Conservation (phyloP, 768 basidiomycete species). For the Termitomyces sp. region DNA sequence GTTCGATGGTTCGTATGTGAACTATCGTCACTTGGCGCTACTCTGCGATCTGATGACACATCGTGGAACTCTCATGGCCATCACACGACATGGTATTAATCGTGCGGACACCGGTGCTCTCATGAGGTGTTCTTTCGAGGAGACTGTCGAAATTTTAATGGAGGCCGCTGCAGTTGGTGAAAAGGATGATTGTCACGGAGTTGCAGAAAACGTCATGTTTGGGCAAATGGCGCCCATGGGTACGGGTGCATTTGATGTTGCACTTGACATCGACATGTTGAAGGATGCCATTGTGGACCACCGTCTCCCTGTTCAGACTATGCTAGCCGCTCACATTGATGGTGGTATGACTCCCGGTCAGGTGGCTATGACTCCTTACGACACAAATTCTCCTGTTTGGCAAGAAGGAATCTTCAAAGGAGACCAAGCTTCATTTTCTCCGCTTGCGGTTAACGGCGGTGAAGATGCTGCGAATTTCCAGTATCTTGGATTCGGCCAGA, state of each 20-base stretch:
- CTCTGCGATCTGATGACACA: conserved; percentile 98
- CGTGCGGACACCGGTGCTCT: conserved; percentile 98
- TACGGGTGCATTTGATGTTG: conserved; percentile 93
- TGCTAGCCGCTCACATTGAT: conserved; percentile 73
- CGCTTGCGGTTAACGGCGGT: conserved; percentile 79
- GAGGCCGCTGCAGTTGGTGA: conserved; percentile 98
- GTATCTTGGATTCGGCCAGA: conserved; percentile 74
- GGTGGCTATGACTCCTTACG: conserved; percentile 96
- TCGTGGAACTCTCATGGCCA: conserved; percentile 91
- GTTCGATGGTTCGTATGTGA: conserved; percentile 99
- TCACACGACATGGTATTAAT: conserved; percentile 99
- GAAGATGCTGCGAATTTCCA: conserved; percentile 78
- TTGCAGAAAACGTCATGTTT: conserved; percentile 99
- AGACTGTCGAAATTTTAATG: conserved; percentile 98
- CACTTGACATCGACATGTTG: conserved; percentile 95
- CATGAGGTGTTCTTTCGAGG: conserved; percentile 99
- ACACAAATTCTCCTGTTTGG: conserved; percentile 85
- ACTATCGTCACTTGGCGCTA: conserved; percentile 95
- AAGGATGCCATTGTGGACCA: conserved; percentile 98
- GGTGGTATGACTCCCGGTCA: conserved; percentile 90
- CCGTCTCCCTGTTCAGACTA: conserved; percentile 78
- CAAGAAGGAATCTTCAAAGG: conserved; percentile 73
- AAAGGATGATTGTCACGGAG: conserved; percentile 95
- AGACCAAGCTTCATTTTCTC: conserved; percentile 91
- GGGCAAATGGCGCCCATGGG: conserved; percentile 99